phyloP scores from a whole-genome alignment of 2,329 filamentous ascomycete genomes.

The Biscogniauxia sp. region DNA sequence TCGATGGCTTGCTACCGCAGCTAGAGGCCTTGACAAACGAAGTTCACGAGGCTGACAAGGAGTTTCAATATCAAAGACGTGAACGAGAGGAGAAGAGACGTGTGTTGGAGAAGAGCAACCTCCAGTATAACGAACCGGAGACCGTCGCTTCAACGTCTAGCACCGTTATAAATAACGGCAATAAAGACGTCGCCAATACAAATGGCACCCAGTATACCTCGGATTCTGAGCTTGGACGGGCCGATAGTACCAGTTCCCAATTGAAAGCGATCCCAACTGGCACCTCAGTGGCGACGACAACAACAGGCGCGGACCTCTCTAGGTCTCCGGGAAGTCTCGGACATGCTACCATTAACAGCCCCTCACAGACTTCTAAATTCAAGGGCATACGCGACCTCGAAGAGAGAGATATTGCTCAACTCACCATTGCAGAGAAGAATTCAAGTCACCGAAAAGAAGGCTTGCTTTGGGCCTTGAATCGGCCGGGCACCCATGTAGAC shows the following conservation, averaged over 20 bases:
- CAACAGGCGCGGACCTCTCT: constrained; percentile 44
- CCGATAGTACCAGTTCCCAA: constrained; percentile 72
- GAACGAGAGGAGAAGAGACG: constrained; percentile 94
- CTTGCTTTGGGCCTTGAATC: constrained; percentile 88
- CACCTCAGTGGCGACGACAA: constrained; percentile 34
- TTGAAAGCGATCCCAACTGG: constrained; percentile 52
- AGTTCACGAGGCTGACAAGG: constrained; percentile 91
- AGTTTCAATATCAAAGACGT: constrained; percentile 92
- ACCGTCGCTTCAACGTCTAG: constrained; percentile 43
- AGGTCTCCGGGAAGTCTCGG: constrained; percentile 56
- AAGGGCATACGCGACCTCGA: constrained; percentile 91
- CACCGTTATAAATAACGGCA: constrained; percentile 26
- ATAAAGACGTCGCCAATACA: constrained; percentile 24
- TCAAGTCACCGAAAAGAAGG: constrained; percentile 85
- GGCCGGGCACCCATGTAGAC: constrained; percentile 91
- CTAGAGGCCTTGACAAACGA: constrained; percentile 84
- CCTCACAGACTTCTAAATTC: constrained; percentile 62
- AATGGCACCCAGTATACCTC: constrained; percentile 53
- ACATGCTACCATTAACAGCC: constrained; percentile 47
- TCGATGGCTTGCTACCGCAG: constrained; percentile 83
- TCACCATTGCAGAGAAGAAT: constrained; percentile 52
- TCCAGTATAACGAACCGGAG: constrained; percentile 69
- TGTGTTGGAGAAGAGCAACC: constrained; percentile 82
- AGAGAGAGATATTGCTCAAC: constrained; percentile 66
- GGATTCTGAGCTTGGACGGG: constrained; percentile 68